phyloP scores from a whole-genome alignment of 169 alveolate species.

The Plasmodium gonderi region DNA sequence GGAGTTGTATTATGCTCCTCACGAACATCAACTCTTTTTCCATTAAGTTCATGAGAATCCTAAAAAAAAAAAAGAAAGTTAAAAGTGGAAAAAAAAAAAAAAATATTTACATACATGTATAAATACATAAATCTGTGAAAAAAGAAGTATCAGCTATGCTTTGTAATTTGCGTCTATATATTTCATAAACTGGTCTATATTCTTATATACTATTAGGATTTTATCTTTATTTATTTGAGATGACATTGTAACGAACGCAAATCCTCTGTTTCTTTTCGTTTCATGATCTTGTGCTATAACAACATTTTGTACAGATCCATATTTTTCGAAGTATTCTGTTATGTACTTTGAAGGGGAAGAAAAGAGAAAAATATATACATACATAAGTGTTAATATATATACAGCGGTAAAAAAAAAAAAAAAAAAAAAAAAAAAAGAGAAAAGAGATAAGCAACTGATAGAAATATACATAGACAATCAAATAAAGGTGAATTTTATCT shows the following conservation, averaged over 20 bases:
- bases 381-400: no score
- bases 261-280: conserved; percentile 68
- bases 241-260: conserved; percentile 72
- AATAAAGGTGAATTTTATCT: background rate
- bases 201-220: conserved; percentile 34
- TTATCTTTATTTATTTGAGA: conserved; percentile 59
- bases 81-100: background rate
- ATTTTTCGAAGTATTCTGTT: conserved; percentile 67
- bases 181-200: conserved; percentile 1
- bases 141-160: no score
- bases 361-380: no score
- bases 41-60: conserved; percentile 63
- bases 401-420: background rate
- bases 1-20: conserved; percentile 69
- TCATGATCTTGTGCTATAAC: conserved; percentile 73
- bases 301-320: conserved; percentile 57
- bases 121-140: no score
- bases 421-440: conserved; percentile 17
- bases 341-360: conserved; percentile 1
- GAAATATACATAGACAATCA: background rate
- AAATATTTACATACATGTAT: background rate
- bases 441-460: background rate
- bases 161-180: background rate
- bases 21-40: conserved; percentile 68
- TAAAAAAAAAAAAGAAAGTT: background rate